Evolutionary conservation across 495 filamentous ascomycete species (phyloP), one percentile per base, ranked within the genome.

Genomic region (Hyaloscypha finlandica): DNA sequence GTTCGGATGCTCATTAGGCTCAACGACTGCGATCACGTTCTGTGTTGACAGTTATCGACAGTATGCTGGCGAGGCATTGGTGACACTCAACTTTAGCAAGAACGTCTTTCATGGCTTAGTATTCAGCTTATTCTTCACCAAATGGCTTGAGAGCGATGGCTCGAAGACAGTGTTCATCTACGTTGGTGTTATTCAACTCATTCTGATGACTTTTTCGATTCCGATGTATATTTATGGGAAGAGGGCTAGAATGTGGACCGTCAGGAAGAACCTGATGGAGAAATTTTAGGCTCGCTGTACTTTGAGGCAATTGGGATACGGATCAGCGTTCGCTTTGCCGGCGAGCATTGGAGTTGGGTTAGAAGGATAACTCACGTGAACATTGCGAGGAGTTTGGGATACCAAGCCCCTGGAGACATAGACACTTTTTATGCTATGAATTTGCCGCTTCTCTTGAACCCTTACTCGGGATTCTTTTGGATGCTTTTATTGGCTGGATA

Each of bases 211-310:
- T 14, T 88, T 84, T 66, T 89, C 93, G 8, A 92, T 97, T 60
- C 95, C 95, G 3, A 92, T 99, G 90, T 99, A 97, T 74, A 92
- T 99, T 37, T 97, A 88, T 69, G 95, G 95, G 54, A 97, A 99
- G 82, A 83, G 94, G 58, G 87, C 91, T 37, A 84, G 95, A n/a
- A 96, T 97, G 93, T 97, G 94, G 94, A 97, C 95, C 0, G 92
- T 93, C 32, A 81, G 93, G 57, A 91, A 85, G 83, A 92, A 90
- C 68, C 78, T 96, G 64, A 94, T 97, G 92, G 93, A 96, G 81
- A 90, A 86, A 68, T 94, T 94, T 65, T 95, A 81, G 37, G 19
- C 35, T 59, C 20, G 30, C 29, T 30, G 12, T 30, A 11, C 29
- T 52, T 63, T 63, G 48, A 8, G 12, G 25, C 25, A 37, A 3